Base-by-base conservation (phyloP, 805 yeast species). In the Schwanniomyces vanrijiae region DNA sequence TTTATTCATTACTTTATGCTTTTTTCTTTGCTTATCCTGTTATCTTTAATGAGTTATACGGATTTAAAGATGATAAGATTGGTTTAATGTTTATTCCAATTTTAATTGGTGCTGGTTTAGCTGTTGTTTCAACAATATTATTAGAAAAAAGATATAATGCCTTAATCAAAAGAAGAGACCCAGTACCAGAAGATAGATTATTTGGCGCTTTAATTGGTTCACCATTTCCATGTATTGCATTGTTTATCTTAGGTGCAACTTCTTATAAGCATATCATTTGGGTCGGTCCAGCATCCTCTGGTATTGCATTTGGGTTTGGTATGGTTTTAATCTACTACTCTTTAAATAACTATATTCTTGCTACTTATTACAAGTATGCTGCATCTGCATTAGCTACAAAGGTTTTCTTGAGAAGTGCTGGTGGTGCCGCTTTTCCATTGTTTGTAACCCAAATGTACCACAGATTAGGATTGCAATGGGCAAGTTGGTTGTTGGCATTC, bases 11-110 rank as follows among this genome's bases (percentile, higher is more conserved):
- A 62, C 75, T 90, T 43, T 90, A 90, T 61, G 96, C 96, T 10
- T 90, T 90, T 75, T 90, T 90, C 82, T 90, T 90, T 70, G 97
- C 97, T 0, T 90, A 87, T 69, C 97, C 97, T 4, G 96, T 86
- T 44, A 88, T 90, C 44, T 90, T 90, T 65, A 78, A 76, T 46
- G 86, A 83, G 46, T 75, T 90, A 45, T 88, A 90, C 60, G 89
- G 83, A 41, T 90, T 75, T 67, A 76, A 84, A 54, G 96, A 89
- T 65, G 88, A 88, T 56, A 74, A 76, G 44, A 82, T 87, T 55
- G 97, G 97, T 29, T 71, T 90, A 56, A 88, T 91, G 96, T 78
- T 88, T 56, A 86, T 90, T 58, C 96, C 97, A 20, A 90, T 90
- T 59, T 70, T 90, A 53, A 88, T 90, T 49, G 97, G 97, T 53